Percentiles rank a stretch among this genome's conserved stretches.
Conservation (phyloP, 495 filamentous ascomycete genomes). For the Penicillium cinerascens region DNA sequence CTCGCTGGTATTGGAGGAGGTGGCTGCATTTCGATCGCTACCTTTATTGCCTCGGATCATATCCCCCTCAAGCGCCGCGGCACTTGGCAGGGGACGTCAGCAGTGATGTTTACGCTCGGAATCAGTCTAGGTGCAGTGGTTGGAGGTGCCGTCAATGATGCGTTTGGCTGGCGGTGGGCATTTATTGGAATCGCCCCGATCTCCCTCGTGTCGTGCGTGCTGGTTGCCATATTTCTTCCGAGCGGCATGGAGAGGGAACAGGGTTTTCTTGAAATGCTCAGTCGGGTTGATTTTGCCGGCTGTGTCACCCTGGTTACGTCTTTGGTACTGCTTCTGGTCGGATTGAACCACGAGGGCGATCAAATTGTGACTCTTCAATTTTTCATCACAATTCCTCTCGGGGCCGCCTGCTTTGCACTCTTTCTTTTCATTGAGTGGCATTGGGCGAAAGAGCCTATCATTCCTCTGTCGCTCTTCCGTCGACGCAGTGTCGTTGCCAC, state of each 20-base stretch:
- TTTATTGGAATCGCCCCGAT: conserved; percentile 15
- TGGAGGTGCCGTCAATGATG: conserved; percentile 12
- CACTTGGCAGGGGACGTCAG: conserved; percentile 11
- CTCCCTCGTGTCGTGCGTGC: conserved; percentile 5
- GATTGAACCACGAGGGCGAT: conserved; percentile 11
- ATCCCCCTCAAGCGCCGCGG: conserved; percentile 11
- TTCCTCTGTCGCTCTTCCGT: conserved; percentile 11
- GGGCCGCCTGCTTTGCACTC: neutral
- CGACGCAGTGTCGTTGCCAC: conserved; percentile 11
- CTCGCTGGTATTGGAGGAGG: conserved; percentile 16
- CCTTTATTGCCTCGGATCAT: conserved; percentile 16
- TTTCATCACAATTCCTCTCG: conserved; percentile 1
- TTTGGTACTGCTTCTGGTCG: conserved; percentile 8
- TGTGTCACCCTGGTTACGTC: conserved; percentile 9
- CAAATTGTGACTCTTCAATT: neutral
- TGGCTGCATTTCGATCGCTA: conserved; percentile 14
- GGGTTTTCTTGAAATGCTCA: neutral
- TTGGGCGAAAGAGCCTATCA: conserved; percentile 16
- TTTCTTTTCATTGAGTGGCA: conserved; percentile 11
- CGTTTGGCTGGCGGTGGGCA: conserved; percentile 15
- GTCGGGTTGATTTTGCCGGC: conserved; percentile 14
- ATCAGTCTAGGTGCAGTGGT: conserved; percentile 14
- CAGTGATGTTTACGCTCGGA: conserved; percentile 11
- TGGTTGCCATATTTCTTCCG: conserved; percentile 10
- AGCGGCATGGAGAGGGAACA: neutral